A percentile compares a stretch with the other conserved stretches of the same genome.
Evolutionary conservation across 2,329 filamentous ascomycete species (phyloP).

Genomic region (Gremmenia infestans): DNA sequence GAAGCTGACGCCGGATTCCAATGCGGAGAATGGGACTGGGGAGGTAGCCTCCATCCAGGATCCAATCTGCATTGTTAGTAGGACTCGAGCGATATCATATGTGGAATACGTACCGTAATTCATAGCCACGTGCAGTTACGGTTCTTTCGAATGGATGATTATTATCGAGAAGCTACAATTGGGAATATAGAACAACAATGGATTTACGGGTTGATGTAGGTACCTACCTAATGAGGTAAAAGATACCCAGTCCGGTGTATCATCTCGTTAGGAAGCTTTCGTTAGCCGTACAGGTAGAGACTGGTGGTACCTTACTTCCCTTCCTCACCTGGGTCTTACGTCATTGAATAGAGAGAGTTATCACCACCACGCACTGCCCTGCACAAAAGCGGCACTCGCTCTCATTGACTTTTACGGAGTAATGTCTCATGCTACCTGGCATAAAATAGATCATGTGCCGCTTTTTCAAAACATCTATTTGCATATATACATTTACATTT

Average conservation of each 20-base stretch:
- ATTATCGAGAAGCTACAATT: background rate
- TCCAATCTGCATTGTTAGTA: constrained; percentile 38
- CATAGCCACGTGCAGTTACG: constrained; percentile 15
- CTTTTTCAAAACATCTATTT: background rate
- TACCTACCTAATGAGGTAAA: too few relatives aligned
- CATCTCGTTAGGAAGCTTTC: constrained; percentile 15
- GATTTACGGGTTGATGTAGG: too few relatives aligned
- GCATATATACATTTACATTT: background rate
- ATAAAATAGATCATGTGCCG: too few relatives aligned
- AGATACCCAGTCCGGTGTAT: constrained; percentile 11
- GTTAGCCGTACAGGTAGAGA: constrained; percentile 18
- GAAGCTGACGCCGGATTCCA: constrained; percentile 62
- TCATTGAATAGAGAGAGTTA: too few relatives aligned
- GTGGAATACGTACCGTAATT: constrained; percentile 22
- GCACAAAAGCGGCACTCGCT: too few relatives aligned
- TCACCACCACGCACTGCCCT: too few relatives aligned
- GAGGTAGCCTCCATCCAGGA: constrained; percentile 62
- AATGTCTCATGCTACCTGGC: too few relatives aligned
- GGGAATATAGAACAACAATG: background rate
- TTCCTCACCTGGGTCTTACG: too few relatives aligned
- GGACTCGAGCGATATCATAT: background rate
- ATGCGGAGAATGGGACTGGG: constrained; percentile 57
- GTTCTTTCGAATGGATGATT: background rate
- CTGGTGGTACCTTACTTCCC: background rate
- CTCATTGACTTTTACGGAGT: too few relatives aligned